These are phyloP conservation scores for Megacollybia marginata DNA, from an alignment of 768 basidiomycete genomes.

Conservation along the genomic window DNA sequence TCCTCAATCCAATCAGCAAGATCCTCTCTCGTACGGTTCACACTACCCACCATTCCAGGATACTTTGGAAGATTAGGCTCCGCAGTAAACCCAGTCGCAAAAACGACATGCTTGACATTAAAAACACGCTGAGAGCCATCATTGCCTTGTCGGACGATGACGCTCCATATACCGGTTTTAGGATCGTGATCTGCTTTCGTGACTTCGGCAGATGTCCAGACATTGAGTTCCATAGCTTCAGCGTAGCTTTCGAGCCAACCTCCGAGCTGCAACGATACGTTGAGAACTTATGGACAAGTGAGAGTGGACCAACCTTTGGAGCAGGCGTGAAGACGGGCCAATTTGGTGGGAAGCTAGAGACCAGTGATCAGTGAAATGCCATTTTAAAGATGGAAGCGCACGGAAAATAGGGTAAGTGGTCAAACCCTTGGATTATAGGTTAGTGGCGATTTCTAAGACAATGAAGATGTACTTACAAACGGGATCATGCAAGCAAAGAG, in stretches of 20 bases:
- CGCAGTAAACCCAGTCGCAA: neutral
- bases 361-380: too few relatives aligned
- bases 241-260: conserved; percentile 64
- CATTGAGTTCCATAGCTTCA: conserved; percentile 49
- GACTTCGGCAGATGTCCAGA: too few relatives aligned
- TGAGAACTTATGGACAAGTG: too few relatives aligned
- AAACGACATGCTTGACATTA: neutral
- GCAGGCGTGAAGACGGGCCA: conserved; percentile 58
- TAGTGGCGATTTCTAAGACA: conserved; percentile 1
- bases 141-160: conserved; percentile 17
- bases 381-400: too few relatives aligned
- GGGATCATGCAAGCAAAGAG: conserved; percentile 59
- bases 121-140: neutral
- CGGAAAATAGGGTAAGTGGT: conserved; percentile 58
- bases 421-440: too few relatives aligned
- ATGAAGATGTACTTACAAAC: conserved; percentile 40
- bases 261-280: conserved; percentile 32
- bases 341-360: conserved; percentile 52
- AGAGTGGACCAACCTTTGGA: conserved; percentile 35
- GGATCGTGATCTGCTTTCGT: too few relatives aligned
- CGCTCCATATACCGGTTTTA: too few relatives aligned
- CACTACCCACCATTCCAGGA: too few relatives aligned
- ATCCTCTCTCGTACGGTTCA: too few relatives aligned
- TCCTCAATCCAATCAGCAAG: too few relatives aligned
- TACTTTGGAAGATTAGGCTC: too few relatives aligned